Base-by-base conservation (phyloP, 1,284 basidiomycete species). In the Hemileia vastatrix region DNA sequence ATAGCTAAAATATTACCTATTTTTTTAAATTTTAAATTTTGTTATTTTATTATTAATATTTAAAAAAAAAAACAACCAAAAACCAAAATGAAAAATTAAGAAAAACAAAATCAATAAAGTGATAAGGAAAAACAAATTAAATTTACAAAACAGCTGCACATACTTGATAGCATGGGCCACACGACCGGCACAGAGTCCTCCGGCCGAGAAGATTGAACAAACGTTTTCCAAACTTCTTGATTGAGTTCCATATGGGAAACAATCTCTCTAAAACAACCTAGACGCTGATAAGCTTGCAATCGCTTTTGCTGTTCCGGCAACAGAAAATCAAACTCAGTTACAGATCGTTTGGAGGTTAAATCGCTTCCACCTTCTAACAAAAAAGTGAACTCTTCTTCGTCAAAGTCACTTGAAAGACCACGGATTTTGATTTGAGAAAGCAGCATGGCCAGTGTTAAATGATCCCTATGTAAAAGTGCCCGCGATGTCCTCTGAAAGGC, bases 401-500 rank as follows among this genome's bases (percentile, higher is more conserved):
- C 85, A 1, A 72, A 62, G 21, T 72, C 73, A 54, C 87, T 85
- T 68, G 88, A 87, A 5, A 83, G 75, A 4, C 86, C 86, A 54
- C 88, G 84, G 15, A 93, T 76, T 75, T 93, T 92, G 67, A 96
- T 86, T 75, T 94, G 92, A 0, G 90, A 88, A 18, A 99, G 81
- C 19, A 92, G 83, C 19, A 94, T 85, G 0, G 90, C 91, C 24
- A 97, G 83, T 80, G 95, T 87, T 64, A 95, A 81, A 68, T 94
- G 87, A 72, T 99, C 95, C 18, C 85, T 83, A 75, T 98, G 89
- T 23, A 97, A 82, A 31, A 99, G 79, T 1, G 93, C 88, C 36
- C 93, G 84, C 18, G 92, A 90, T 0, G 94, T 93, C 54, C 95
- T 83, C 75, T 84, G 85, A 79, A 88, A 97, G 19, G 92, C 85